Conservation (phyloP, 139 green algal genomes). For the Chlamydomonas sphaeroides region DNA sequence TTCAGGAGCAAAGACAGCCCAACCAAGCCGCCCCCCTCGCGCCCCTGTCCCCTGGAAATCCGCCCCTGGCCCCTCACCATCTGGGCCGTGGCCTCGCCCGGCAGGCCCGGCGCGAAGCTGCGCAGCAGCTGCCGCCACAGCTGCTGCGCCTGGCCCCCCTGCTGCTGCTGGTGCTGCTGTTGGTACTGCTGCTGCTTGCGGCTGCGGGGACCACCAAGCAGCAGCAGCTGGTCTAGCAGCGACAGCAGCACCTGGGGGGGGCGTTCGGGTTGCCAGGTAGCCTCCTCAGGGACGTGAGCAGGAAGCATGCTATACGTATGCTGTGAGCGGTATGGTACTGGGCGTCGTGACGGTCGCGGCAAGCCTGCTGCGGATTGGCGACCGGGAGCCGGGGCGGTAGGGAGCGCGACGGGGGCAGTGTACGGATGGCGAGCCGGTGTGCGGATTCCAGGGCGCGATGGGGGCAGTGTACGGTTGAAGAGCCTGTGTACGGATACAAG, state of each 20-base stretch:
- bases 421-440: no score
- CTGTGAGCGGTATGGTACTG: not conserved
- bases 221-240: conserved; percentile 32
- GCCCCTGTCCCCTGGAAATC: no score
- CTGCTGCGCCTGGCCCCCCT: not conserved
- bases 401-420: no score
- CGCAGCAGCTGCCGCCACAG: conserved; percentile 29
- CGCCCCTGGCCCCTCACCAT: not conserved
- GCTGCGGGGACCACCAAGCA: not conserved
- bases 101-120: conserved; percentile 11
- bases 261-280: not conserved
- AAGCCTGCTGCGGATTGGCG: no score
- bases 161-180: no score
- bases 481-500: no score
- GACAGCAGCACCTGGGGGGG: conserved; percentile 12
- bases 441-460: no score
- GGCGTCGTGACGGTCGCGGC: no score
- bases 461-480: no score
- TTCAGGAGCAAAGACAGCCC: no score
- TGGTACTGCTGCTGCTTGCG: no score
- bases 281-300: not conserved
- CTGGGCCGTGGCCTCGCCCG: not conserved
- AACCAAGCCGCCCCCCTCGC: not conserved
- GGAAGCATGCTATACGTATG: not conserved
- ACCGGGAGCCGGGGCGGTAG: no score